Evolutionary conservation across 192 early-diverging fungal species (phyloP), one percentile per base, ranked within the genome.

Genomic region (Linnemannia elongata): DNA sequence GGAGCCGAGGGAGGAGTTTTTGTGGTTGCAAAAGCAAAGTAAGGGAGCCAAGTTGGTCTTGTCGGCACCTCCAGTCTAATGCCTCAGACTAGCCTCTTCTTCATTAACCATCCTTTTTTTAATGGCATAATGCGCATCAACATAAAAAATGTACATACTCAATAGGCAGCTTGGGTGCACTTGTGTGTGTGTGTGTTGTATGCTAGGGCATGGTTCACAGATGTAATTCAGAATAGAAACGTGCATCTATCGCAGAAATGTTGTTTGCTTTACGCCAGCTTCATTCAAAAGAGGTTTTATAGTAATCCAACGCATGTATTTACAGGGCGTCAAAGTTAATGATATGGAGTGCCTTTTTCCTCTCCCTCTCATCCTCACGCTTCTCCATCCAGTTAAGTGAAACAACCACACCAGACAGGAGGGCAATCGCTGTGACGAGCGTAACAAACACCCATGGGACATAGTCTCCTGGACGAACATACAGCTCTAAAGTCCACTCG

Each of bases 261-360:
- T n/a, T n/a, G n/a, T n/a, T n/a, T n/a, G n/a, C n/a, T n/a, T n/a
- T n/a, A n/a, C n/a, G n/a, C n/a, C n/a, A n/a, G n/a, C n/a, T n/a
- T n/a, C n/a, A n/a, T n/a, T n/a, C n/a, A n/a, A n/a, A n/a, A n/a
- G n/a, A n/a, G n/a, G n/a, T n/a, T n/a, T n/a, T n/a, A n/a, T n/a
- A n/a, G n/a, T n/a, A n/a, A n/a, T n/a, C n/a, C 44, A 10, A 45
- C 44, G 12, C 10, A 3, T 66, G 49, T 52, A 52, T 52, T 52
- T 84, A 98, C 39, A 98, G 89, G 0, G 97, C 97, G 79, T 98
- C 97, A 89, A 98, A 98, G 82, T 98, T 97, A 81, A 98, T 96
- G 47, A 94, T 92, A 81, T 96, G 95, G 60, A 96, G 84, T 2
- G 96, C 94, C 49, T 93, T 93, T 75, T 94, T 89, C 87, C 94